Evolutionary conservation across 2,329 filamentous ascomycete genomes (phyloP).

Genomic region (Aphanoascus verrucosus): DNA sequence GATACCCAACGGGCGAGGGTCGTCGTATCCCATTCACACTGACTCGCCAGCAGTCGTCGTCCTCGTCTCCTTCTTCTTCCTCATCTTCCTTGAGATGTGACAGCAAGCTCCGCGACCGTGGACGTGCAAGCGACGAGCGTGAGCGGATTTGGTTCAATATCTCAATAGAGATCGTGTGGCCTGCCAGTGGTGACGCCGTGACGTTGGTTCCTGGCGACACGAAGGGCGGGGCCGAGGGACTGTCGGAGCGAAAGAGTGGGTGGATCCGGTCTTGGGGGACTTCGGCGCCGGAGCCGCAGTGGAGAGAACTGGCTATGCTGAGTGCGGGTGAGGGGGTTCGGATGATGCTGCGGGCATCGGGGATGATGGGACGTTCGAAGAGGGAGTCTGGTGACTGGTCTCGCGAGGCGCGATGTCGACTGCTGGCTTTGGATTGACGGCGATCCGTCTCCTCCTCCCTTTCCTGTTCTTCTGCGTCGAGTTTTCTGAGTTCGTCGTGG

Average conservation of each 20-base stretch:
- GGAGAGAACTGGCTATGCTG: conserved; percentile 1
- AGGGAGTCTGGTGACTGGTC: conserved; percentile 7
- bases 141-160: conserved; percentile 8
- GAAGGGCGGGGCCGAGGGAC: conserved; percentile 4
- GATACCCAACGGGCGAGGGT: neutral
- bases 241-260: conserved; percentile 13
- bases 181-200: conserved; percentile 11
- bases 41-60: neutral
- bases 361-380: neutral
- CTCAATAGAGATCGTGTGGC: conserved; percentile 9
- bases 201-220: conserved; percentile 6
- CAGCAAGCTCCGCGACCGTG: conserved; percentile 7
- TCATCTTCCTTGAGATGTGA: neutral
- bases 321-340: conserved; percentile 5
- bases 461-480: neutral
- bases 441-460: neutral
- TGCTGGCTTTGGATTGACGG: neutral
- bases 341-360: neutral
- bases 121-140: neutral
- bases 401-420: neutral
- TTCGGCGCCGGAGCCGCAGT: neutral
- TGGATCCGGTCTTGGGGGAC: conserved; percentile 6
- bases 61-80: neutral
- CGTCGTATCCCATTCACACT: neutral
- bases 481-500: conserved; percentile 7